Conservation (phyloP, 176 grass and related monocot genomes). For the Hyparrhenia diplandra region DNA sequence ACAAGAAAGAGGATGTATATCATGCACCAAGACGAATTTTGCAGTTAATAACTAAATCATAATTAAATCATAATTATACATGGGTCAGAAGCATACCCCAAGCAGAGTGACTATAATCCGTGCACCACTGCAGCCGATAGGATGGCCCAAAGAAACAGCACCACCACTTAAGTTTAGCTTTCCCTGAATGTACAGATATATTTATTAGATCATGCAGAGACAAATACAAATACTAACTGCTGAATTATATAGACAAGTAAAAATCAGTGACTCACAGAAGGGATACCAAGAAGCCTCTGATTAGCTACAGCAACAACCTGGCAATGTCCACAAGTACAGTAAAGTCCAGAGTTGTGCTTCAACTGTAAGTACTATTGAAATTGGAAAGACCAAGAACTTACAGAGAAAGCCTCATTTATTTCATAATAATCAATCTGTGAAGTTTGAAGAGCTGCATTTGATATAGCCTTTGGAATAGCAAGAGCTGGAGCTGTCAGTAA, state of each 20-base stretch:
- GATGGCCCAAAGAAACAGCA: constrained; percentile 91
- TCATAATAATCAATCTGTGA: constrained; percentile 91
- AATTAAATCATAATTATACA: background rate
- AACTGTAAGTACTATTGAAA: background rate
- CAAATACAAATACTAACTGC: background rate
- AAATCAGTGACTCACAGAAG: constrained; percentile 51
- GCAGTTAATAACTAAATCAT: background rate
- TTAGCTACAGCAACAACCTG: constrained; percentile 93
- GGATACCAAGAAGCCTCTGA: constrained; percentile 86
- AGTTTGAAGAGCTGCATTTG: constrained; percentile 65
- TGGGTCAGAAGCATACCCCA: constrained; percentile 59
- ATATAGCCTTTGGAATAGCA: constrained; percentile 94
- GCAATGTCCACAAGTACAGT: constrained; percentile 9
- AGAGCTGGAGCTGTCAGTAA: constrained; percentile 83
- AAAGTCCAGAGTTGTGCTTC: constrained; percentile 12
- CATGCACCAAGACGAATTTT: background rate
- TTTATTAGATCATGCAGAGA: background rate
- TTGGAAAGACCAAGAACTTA: constrained; percentile 33
- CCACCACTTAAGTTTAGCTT: constrained; percentile 90
- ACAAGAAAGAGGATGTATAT: background rate
- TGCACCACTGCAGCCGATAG: constrained; percentile 88
- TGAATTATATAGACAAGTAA: background rate
- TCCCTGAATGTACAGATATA: constrained; percentile 39
- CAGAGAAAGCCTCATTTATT: constrained; percentile 94
- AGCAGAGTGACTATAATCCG: constrained; percentile 86